A percentile compares a stretch with the other conserved stretches of the same genome.
Conservation (phyloP, 352 stramenopile species). For the Pythium phragmiticola region DNA sequence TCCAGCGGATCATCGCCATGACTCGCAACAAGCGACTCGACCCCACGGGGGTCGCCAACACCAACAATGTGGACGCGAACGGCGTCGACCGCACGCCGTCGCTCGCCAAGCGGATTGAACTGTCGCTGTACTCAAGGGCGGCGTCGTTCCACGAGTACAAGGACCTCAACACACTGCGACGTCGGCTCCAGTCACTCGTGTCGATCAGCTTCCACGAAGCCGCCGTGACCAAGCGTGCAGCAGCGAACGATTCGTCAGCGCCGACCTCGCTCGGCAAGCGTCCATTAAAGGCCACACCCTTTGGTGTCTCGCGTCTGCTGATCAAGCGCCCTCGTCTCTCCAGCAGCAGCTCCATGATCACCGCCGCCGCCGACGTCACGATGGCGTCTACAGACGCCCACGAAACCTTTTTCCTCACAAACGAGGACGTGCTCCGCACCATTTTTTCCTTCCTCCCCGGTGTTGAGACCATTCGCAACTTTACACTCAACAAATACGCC, state of each 20-base stretch:
- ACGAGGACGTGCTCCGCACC: conserved; percentile 64
- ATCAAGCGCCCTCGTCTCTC: conserved; percentile 52
- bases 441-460: conserved; percentile 74
- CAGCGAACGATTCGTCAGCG: conserved; percentile 26
- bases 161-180: conserved; percentile 79
- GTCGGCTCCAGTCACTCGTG: conserved; percentile 79
- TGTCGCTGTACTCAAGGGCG: conserved; percentile 80
- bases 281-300: conserved; percentile 40
- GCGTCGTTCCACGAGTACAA: conserved; percentile 85
- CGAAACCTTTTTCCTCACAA: conserved; percentile 61
- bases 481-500: conserved; percentile 63
- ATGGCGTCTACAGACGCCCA: not conserved
- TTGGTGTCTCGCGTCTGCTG: conserved; percentile 57
- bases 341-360: not conserved
- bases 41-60: conserved; percentile 7
- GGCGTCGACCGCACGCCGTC: conserved; percentile 69
- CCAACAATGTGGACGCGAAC: conserved; percentile 24
- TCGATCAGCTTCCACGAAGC: conserved; percentile 88
- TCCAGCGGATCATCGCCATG: conserved; percentile 88
- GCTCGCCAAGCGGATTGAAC: conserved; percentile 83
- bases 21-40: conserved; percentile 65
- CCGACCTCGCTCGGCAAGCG: conserved; percentile 45
- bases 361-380: not conserved
- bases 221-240: conserved; percentile 52
- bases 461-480: conserved; percentile 60